Evolutionary conservation across 1,284 basidiomycete genomes (phyloP), one percentile per base, ranked within the genome.

Genomic region (Puccinia polysora): DNA sequence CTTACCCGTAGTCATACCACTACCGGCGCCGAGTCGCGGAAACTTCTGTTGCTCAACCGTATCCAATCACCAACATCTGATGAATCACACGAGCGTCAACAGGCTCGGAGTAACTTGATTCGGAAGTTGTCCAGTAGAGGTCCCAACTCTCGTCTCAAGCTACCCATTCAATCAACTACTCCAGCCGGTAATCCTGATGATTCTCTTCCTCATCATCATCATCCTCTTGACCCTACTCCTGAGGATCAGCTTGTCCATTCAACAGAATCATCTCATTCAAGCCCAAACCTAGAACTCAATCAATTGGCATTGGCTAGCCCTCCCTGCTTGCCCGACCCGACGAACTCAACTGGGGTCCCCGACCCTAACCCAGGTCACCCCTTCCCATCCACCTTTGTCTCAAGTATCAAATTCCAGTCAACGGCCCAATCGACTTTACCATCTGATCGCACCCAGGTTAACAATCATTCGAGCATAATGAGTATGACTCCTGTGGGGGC

Each of bases 1-100:
- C 55, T 69, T 15, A 60, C 52, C 28, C 67, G 67, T n/a, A 59
- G 53, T 50, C 67, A 69, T 34, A 69, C 67, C 32, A 69, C 67
- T n/a, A 69, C 67, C 38, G 67, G 67, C 12, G 50, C 43, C 38
- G 67, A 69, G 25, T 47, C 53, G 1, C 53, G 15, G 15, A 58
- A 58, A 47, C n/a, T 25, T n/a, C 32, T 53, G 18, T 23, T 5
- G 7, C n/a, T 23, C 5, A 56, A 67, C 20, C 47, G n/a, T 10
- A 34, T 43, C 12, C 14, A 15, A 7, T 56, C 67, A 18, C 14
- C 67, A 30, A 28, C 52, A 38, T 34, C 65, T 15, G 43, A 60
- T 10, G 43, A 32, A 45, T 2, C 25, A 4, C 10, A 63, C 8
- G 10, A 63, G 50, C 67, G 67, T 30, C 53, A 69, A 36, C 55